Base-by-base conservation (phyloP, 1,284 basidiomycete genomes). In the Filobasidium uniguttulatum region DNA sequence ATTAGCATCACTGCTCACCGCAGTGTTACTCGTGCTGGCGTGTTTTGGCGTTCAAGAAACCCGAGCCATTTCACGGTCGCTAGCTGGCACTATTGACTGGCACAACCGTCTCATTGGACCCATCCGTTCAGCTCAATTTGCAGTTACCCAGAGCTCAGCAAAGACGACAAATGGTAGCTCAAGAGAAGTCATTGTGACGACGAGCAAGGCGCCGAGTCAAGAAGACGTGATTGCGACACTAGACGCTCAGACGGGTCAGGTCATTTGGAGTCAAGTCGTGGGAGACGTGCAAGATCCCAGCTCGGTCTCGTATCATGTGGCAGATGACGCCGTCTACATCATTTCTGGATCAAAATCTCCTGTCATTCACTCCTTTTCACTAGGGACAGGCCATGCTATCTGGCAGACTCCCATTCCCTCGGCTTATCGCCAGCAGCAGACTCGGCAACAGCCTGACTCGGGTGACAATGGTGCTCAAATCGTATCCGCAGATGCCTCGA, bases 21-120 rank as follows among this genome's bases (percentile, higher is more conserved):
- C n/a, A n/a, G n/a, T n/a, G n/a, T n/a, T n/a, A n/a, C n/a, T n/a
- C n/a, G n/a, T n/a, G n/a, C n/a, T n/a, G n/a, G n/a, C n/a, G n/a
- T n/a, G n/a, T n/a, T n/a, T n/a, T n/a, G n/a, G n/a, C n/a, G n/a
- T n/a, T n/a, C n/a, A n/a, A n/a, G n/a, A n/a, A n/a, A n/a, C n/a
- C n/a, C n/a, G n/a, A n/a, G 64, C 63, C 3, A 53, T 69, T 7
- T 65, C 68, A 53, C 57, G 59, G 22, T 63, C 67, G 36, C 57
- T 69, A 15, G 85, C 80, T 30, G 88, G 87, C 45, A 72, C 86
- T 29, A 76, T 88, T 31, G 87, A 91, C 71, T 91, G 87, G 88
- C 77, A 91, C 69, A 82, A 79, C 57, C 67, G 74, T 19, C 74
- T 83, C 25, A 70, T 87, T 49, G 88, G 88, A 20, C n/a, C n/a